Conservation (phyloP, 2,329 filamentous ascomycete genomes). For the Rhexocercosporidium sp. region DNA sequence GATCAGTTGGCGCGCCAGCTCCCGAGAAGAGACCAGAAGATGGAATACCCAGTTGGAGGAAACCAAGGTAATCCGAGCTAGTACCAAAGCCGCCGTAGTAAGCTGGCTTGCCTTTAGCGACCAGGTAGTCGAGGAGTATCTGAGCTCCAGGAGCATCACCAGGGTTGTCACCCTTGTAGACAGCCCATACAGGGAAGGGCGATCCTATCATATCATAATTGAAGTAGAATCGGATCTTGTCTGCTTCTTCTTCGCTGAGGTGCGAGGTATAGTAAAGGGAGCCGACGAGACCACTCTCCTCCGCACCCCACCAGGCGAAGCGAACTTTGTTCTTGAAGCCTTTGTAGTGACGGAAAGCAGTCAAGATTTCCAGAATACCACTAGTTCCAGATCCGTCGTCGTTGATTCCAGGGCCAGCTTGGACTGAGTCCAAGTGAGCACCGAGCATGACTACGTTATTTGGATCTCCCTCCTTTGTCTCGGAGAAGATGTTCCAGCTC, state of each 20-base stretch:
- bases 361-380: slow-evolving; percentile 61
- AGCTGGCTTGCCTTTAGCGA: slow-evolving; percentile 57
- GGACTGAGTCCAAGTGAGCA: slow-evolving; percentile 65
- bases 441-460: slow-evolving; percentile 63
- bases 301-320: slow-evolving; percentile 68
- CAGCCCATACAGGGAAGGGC: slow-evolving; percentile 56
- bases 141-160: slow-evolving; percentile 32
- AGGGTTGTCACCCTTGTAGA: slow-evolving; percentile 60
- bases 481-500: slow-evolving; percentile 45
- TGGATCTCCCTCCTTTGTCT: slow-evolving; percentile 61
- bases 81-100: slow-evolving; percentile 47
- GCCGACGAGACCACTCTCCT: slow-evolving; percentile 67
- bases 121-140: slow-evolving; percentile 45
- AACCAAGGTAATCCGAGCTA: slow-evolving; percentile 65
- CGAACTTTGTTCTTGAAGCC: slow-evolving; percentile 63
- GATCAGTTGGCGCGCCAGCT: slow-evolving; percentile 41
- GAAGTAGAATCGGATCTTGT: slow-evolving; percentile 63
- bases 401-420: slow-evolving; percentile 67
- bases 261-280: slow-evolving; percentile 60
- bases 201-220: slow-evolving; percentile 68
- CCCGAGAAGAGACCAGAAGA: slow-evolving; percentile 64
- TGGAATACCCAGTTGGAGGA: slow-evolving; percentile 60
- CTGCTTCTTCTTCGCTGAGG: slow-evolving; percentile 53
- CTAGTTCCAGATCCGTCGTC: slow-evolving; percentile 68
- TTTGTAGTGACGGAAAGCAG: slow-evolving; percentile 47